phyloP scores from a whole-genome alignment of 345 rosid genomes.

The Salix arbutifolia region DNA sequence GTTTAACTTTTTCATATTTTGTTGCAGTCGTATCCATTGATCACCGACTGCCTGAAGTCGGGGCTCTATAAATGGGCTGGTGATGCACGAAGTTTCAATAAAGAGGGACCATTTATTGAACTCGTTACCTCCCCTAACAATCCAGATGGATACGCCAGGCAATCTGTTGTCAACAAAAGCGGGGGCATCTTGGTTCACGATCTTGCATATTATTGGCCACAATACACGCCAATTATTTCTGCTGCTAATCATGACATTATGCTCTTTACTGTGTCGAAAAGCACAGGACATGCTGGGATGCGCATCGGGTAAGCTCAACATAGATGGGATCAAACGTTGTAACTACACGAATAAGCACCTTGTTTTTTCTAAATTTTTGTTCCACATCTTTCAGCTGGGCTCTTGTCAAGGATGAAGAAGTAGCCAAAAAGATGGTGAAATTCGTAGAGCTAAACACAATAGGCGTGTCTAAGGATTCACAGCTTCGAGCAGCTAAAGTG shows the following conservation, averaged over 20 bases:
- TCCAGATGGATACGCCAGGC: constrained; percentile 75
- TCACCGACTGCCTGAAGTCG: constrained; percentile 77
- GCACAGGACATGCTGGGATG: constrained; percentile 89
- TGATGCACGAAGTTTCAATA: constrained; percentile 56
- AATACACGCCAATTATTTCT: constrained; percentile 68
- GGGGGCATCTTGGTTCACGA: constrained; percentile 77
- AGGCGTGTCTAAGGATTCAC: constrained; percentile 90
- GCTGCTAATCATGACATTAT: constrained; percentile 72
- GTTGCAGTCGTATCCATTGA: constrained; percentile 67
- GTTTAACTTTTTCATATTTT: constrained; percentile 15
- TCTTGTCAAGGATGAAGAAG: constrained; percentile 60
- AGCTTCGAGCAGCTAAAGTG: constrained; percentile 76
- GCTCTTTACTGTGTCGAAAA: constrained; percentile 82
- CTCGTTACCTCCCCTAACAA: constrained; percentile 91
- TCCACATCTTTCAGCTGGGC: constrained; percentile 60
- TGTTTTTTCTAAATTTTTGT: background rate
- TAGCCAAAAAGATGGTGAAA: constrained; percentile 72
- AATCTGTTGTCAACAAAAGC: constrained; percentile 58
- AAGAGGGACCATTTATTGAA: constrained; percentile 73
- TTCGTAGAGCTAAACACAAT: constrained; percentile 77
- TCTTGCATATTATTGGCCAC: constrained; percentile 95
- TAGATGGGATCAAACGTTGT: background rate
- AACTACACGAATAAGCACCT: background rate
- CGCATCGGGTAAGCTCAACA: constrained; percentile 67
- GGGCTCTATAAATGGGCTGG: constrained; percentile 80